phyloP scores from a whole-genome alignment of 805 yeast genomes.

The Candida morakotiae region DNA sequence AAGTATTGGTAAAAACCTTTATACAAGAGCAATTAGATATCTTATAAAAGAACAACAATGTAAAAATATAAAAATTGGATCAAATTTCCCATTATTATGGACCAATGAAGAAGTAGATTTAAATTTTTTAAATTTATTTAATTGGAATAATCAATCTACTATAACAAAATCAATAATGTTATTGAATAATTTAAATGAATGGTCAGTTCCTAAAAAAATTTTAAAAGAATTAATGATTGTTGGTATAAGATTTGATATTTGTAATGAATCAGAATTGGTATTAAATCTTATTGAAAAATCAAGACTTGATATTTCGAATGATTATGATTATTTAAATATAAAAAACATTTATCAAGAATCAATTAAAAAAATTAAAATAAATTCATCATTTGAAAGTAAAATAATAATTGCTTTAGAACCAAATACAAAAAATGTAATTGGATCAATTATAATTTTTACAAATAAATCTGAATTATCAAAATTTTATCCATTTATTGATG shows the following conservation, averaged over 20 bases:
- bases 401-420: constrained; percentile 54
- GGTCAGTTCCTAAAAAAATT: constrained; percentile 54
- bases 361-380: constrained; percentile 22
- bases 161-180: constrained; percentile 34
- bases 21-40: constrained; percentile 49
- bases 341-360: constrained; percentile 35
- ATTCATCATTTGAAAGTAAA: constrained; percentile 33
- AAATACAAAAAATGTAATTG: constrained; percentile 47
- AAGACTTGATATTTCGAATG: constrained; percentile 8
- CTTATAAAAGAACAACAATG: constrained; percentile 42
- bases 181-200: constrained; percentile 36
- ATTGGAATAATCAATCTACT: constrained; percentile 30
- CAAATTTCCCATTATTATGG: constrained; percentile 44
- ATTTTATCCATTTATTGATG: constrained; percentile 50
- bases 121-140: constrained; percentile 35
- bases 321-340: constrained; percentile 1
- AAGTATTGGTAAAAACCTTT: constrained; percentile 52
- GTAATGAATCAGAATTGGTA: constrained; percentile 40
- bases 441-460: constrained; percentile 46
- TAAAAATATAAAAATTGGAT: constrained; percentile 37
- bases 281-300: constrained; percentile 33
- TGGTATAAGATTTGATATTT: constrained; percentile 55
- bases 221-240: constrained; percentile 53
- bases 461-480: constrained; percentile 41
- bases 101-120: constrained; percentile 24